Base-by-base conservation (phyloP, 345 rosid genomes). In the Gossypium sturtianum region DNA sequence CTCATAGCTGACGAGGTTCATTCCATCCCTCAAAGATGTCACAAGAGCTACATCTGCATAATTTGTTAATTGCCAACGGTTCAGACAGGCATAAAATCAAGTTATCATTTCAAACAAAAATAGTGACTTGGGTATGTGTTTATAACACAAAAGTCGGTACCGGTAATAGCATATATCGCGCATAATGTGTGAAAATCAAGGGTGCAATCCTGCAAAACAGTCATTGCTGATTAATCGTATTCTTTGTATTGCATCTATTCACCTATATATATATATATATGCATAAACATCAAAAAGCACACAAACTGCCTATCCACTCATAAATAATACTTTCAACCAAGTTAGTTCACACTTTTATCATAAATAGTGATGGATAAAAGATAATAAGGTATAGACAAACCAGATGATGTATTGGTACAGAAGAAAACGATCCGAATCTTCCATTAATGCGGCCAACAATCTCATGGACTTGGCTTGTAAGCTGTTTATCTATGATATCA, bases 1-100 rank as follows among this genome's bases (percentile, higher is more conserved):
- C 78, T 87, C 90, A 68, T 87, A 87, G 69, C 90, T 87, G 62
- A 87, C 90, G 29, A 87, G 90, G 74, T 87, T 87, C 90, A 87
- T 85, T 52, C 90, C 90, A 74, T 87, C 90, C 49, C 90, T 79
- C 64, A 85, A 77, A 53, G 90, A 87, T 1, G 90, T 87, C 48
- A 87, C 88, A 82, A 87, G 87, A 22, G 88, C 90, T 29, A 85
- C 90, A 74, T 87, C 90, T 87, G 67, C 49, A 74, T 57, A 45
- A 74, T 16, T 23, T 22, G 16, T 49, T 68, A 9, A 51, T 17
- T 34, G 45, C 20, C 47, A 51, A n/a, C 52, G 17, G 23, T 51
- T 69, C 9, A 45, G 59, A 34, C n/a, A 41, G 20, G 43, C 54
- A 34, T 20, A 70, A 63, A 47, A 34, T 22, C 3, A 51, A 72